phyloP scores from a whole-genome alignment of 345 rosid species.

The Viola odorata region DNA sequence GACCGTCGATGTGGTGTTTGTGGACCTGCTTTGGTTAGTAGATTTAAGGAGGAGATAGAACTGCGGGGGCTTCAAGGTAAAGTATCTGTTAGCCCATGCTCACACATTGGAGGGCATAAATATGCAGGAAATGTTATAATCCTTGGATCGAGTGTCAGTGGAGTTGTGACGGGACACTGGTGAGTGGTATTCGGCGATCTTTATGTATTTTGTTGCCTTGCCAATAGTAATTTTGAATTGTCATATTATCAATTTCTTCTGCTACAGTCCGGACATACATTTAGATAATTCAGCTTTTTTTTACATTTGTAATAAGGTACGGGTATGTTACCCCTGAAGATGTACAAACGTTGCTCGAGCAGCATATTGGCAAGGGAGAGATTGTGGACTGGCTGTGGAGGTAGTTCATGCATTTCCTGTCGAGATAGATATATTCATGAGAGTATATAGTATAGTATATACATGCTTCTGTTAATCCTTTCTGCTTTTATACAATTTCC shows the following conservation, averaged over 20 bases:
- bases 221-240: neutral
- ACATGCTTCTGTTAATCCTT: neutral
- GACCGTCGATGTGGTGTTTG: conserved; percentile 91
- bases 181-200: conserved; percentile 23
- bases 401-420: conserved; percentile 26
- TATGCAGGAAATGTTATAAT: conserved; percentile 95
- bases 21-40: conserved; percentile 75
- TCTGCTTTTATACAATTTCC: neutral
- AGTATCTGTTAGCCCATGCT: conserved; percentile 93
- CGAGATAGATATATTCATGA: neutral
- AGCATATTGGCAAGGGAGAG: conserved; percentile 72
- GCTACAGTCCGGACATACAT: neutral
- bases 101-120: conserved; percentile 93
- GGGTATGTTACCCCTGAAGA: conserved; percentile 86
- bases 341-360: conserved; percentile 56
- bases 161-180: conserved; percentile 81
- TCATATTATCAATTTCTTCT: conserved; percentile 5
- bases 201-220: neutral
- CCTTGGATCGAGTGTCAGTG: conserved; percentile 53
- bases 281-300: neutral
- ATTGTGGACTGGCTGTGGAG: conserved; percentile 78
- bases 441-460: neutral
- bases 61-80: conserved; percentile 63
- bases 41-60: conserved; percentile 86
- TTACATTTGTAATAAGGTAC: conserved; percentile 40